Conservation (phyloP, 2,329 filamentous ascomycete species). For the Atkinsonella hypoxylon region DNA sequence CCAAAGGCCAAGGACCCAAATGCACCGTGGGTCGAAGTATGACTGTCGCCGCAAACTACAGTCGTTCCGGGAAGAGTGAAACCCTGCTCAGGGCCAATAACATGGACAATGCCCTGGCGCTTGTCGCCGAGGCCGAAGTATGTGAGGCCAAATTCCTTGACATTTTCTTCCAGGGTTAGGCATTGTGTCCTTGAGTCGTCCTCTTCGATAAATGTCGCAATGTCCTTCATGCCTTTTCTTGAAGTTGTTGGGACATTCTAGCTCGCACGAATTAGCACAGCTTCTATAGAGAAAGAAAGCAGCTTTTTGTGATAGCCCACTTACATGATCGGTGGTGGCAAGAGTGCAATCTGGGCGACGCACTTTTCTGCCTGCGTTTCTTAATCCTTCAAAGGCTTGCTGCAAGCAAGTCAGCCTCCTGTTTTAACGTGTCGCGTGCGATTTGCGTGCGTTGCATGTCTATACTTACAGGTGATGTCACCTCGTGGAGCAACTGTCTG, state of each 20-base stretch:
- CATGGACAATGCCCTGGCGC: slow-evolving; percentile 95
- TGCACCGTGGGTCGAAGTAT: slow-evolving; percentile 95
- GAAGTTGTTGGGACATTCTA: slow-evolving; percentile 90
- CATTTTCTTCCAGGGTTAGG: slow-evolving; percentile 91
- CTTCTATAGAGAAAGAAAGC: neutral
- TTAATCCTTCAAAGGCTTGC: slow-evolving; percentile 95
- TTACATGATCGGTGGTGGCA: slow-evolving; percentile 90
- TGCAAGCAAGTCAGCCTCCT: slow-evolving; percentile 20
- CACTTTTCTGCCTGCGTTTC: slow-evolving; percentile 77
- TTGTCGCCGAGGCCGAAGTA: slow-evolving; percentile 96
- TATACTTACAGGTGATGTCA: slow-evolving; percentile 74
- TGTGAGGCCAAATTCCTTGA: slow-evolving; percentile 90
- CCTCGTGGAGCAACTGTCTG: slow-evolving; percentile 94
- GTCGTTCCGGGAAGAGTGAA: slow-evolving; percentile 97
- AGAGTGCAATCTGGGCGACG: slow-evolving; percentile 93
- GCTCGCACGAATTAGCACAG: slow-evolving; percentile 7
- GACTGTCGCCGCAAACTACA: slow-evolving; percentile 93
- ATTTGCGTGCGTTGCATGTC: slow-evolving; percentile 1
- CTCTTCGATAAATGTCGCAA: slow-evolving; percentile 87
- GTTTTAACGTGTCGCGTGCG: neutral
- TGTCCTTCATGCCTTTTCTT: slow-evolving; percentile 86
- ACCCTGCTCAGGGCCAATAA: slow-evolving; percentile 96
- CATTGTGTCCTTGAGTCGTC: slow-evolving; percentile 89
- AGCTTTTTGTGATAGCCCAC: slow-evolving; percentile 19
- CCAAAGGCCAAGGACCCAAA: slow-evolving; percentile 92